Percentiles rank a stretch among this genome's conserved stretches.
phyloP scores from a whole-genome alignment of 371 early-diverging fungal species.

The Lichtheimia corymbifera region DNA sequence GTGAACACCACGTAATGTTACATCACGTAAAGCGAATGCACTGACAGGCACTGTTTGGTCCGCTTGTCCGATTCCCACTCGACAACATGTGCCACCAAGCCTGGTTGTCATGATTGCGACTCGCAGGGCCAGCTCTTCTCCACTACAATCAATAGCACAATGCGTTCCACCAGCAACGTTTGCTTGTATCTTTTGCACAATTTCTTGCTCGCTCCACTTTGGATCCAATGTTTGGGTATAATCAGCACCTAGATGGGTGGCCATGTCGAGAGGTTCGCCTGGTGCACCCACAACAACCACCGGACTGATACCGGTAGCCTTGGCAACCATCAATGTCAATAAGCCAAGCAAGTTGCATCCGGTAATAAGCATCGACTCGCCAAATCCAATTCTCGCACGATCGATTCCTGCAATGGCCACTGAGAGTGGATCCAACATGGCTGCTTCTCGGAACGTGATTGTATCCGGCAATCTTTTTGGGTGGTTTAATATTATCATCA shows the following conservation, averaged over 20 bases:
- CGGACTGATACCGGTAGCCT: conserved; percentile 11
- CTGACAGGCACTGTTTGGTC: conserved; percentile 12
- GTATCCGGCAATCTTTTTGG: conserved; percentile 6
- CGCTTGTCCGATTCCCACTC: neutral
- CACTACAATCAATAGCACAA: conserved; percentile 9
- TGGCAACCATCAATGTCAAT: conserved; percentile 8
- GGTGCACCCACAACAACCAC: conserved; percentile 2
- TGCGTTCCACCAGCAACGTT: conserved; percentile 1
- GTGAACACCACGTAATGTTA: conserved; percentile 12
- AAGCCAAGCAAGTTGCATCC: conserved; percentile 3
- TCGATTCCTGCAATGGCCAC: conserved; percentile 13
- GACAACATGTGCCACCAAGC: conserved; percentile 9
- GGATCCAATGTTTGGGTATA: neutral
- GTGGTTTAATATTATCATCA: neutral
- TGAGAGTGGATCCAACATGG: conserved; percentile 12
- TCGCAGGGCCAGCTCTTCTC: conserved; percentile 1
- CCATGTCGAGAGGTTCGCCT: neutral
- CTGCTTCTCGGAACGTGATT: conserved; percentile 10
- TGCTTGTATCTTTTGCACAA: conserved; percentile 7
- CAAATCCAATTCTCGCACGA: conserved; percentile 5
- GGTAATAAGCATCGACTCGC: conserved; percentile 10
- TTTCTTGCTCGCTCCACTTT: conserved; percentile 1
- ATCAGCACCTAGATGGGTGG: conserved; percentile 7
- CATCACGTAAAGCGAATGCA: conserved; percentile 6
- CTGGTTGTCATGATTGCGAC: conserved; percentile 6